Conservation (phyloP, 1,139 yeast species). For the Sugiyamaella japonica region DNA sequence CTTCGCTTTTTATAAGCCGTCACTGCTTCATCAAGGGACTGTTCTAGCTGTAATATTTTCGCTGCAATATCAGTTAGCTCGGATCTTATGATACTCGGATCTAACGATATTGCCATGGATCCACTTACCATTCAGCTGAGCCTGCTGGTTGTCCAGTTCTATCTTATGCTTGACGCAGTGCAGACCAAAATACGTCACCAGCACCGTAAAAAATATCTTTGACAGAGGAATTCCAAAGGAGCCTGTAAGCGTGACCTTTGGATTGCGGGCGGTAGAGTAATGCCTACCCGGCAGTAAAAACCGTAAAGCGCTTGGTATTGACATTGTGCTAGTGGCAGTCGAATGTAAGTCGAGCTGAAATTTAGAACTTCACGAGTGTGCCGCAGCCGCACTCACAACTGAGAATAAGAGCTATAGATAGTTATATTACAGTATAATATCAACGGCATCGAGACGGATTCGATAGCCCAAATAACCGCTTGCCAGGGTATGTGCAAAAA, state of each 20-base stretch:
- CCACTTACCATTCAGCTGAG: constrained; percentile 19
- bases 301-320: background rate
- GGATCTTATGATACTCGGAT: background rate
- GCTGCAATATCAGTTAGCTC: constrained; percentile 12
- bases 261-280: background rate
- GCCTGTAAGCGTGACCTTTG: background rate
- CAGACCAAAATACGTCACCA: constrained; percentile 29
- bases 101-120: background rate
- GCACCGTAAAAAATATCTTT: constrained; percentile 26
- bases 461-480: too few relatives aligned
- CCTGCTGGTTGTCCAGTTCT: constrained; percentile 23
- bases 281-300: background rate
- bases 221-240: constrained; percentile 22
- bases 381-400: background rate
- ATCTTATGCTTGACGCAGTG: constrained; percentile 28
- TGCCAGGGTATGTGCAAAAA: too few relatives aligned
- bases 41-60: background rate
- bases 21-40: constrained; percentile 3
- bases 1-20: background rate
- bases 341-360: background rate
- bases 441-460: too few relatives aligned
- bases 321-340: background rate
- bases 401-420: background rate
- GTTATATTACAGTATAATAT: background rate
- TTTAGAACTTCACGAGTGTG: background rate